phyloP scores from a whole-genome alignment of 352 stramenopile genomes.

The Phytopythium boreale region DNA sequence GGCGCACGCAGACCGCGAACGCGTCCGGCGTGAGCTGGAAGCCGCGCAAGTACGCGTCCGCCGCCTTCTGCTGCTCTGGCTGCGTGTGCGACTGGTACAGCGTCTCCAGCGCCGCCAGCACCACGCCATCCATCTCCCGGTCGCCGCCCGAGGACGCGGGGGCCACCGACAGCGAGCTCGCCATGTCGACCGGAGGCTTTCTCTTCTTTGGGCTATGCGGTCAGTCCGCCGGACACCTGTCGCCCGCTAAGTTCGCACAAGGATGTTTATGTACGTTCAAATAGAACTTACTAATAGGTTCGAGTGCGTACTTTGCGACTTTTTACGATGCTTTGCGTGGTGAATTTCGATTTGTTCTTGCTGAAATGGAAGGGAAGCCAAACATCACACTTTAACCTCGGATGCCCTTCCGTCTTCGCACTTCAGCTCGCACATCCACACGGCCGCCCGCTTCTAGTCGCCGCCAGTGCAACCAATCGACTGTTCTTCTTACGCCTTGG shows the following conservation, averaged over 20 bases:
- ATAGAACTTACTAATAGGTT: neutral
- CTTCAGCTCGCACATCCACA: too few species aligned
- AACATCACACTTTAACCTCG: too few species aligned
- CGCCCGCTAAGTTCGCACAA: neutral
- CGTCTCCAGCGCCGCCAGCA: conserved; percentile 49
- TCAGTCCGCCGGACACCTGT: neutral
- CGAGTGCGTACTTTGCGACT: neutral
- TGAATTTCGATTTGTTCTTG: neutral
- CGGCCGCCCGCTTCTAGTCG: neutral
- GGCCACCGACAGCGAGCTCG: neutral
- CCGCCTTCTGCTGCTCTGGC: conserved; percentile 50
- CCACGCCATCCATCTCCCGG: conserved; percentile 25
- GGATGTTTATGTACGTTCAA: too few species aligned
- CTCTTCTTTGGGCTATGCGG: neutral
- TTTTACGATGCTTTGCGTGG: neutral
- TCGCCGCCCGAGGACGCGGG: neutral
- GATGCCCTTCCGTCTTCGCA: too few species aligned
- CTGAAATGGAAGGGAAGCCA: too few species aligned
- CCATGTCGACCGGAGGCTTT: too few species aligned
- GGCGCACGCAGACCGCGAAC: conserved; percentile 59
- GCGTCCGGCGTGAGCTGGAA: conserved; percentile 81
- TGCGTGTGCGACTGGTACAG: conserved; percentile 60
- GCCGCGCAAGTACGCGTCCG: conserved; percentile 69
- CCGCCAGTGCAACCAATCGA: too few species aligned
- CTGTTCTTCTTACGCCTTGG: conserved; percentile 29